Percentiles rank a stretch among this genome's conserved stretches.
These are phyloP conservation scores for Juglanconis sp. DNA, from an alignment of 2,329 filamentous ascomycete species.

Conservation along the genomic window DNA sequence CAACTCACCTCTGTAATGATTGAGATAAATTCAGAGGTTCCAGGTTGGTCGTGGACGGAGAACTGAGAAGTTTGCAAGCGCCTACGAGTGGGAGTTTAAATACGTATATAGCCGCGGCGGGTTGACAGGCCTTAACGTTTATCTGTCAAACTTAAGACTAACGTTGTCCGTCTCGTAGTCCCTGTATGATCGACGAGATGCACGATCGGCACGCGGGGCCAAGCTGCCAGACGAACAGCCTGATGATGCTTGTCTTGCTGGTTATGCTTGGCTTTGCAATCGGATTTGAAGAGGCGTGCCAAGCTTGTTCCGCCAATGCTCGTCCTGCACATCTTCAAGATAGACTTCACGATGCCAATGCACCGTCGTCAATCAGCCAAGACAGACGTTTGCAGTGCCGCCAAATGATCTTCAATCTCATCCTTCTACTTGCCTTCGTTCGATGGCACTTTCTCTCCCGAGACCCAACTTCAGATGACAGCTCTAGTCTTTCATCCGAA, in stretches of 20 bases:
- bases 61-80: background rate
- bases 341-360: background rate
- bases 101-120: background rate
- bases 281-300: background rate
- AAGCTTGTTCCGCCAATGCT: background rate
- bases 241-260: background rate
- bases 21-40: background rate
- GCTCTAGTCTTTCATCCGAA: background rate
- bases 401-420: background rate
- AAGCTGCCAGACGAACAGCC: background rate
- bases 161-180: background rate
- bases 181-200: constrained; percentile 10
- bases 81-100: background rate
- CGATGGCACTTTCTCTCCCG: background rate
- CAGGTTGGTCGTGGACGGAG: background rate
- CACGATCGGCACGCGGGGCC: background rate
- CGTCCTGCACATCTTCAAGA: background rate
- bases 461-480: background rate
- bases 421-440: background rate
- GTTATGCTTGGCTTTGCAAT: background rate
- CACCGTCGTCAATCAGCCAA: background rate
- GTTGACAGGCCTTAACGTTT: background rate
- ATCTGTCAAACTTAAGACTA: background rate
- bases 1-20: constrained; percentile 11
- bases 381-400: background rate